Base-by-base conservation (phyloP, 1,284 basidiomycete species). In the Athelia sp. region DNA sequence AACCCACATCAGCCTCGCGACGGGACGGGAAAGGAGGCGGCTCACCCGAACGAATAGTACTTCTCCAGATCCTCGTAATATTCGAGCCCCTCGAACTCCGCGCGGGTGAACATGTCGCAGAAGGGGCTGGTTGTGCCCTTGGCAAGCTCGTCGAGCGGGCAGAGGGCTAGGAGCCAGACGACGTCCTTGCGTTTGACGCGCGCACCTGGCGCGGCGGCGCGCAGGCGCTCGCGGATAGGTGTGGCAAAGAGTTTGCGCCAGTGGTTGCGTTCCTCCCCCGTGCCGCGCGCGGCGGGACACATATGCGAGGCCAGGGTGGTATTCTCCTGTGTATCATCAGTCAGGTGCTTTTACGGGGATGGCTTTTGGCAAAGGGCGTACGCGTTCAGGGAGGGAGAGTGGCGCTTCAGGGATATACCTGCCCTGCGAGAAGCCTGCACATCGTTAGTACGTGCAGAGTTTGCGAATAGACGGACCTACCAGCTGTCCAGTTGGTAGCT, bases 41-140 rank as follows among this genome's bases (percentile, higher is more conserved):
- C 35, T 14, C 11, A 89, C 82, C 82, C 89, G 48, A 74, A 87
- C 45, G 69, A 73, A 62, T 93, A 92, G 65, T 80, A 93, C 63
- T 92, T 88, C 59, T 81, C 78, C 9, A 93, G 65, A 61, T 93
- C 90, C 3, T 75, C 76, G 36, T 69, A 75, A 64, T 93, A 90
- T 50, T 86, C 84, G 55, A 82, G 85, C 1, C 70, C 71, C 17
- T 69, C 68, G 62, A 84, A 91, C 46, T 87, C 84, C 0, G 72
- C 62, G 9, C 61, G 47, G 0, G 65, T 64, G 62, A 93, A 92
- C 6, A 93, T 53, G 3, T 61, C 62, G 62, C 93, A 95, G 72
- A 88, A 93, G 0, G 75, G 76, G 57, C 87, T 89, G 45, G 75
- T 67, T 1, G 53, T 60, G 54, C 73, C 71, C 6, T 72, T 70